A percentile compares a stretch with the other conserved stretches of the same genome.
phyloP scores from a whole-genome alignment of 106 monocot genomes.

The Vanilla planifolia region DNA sequence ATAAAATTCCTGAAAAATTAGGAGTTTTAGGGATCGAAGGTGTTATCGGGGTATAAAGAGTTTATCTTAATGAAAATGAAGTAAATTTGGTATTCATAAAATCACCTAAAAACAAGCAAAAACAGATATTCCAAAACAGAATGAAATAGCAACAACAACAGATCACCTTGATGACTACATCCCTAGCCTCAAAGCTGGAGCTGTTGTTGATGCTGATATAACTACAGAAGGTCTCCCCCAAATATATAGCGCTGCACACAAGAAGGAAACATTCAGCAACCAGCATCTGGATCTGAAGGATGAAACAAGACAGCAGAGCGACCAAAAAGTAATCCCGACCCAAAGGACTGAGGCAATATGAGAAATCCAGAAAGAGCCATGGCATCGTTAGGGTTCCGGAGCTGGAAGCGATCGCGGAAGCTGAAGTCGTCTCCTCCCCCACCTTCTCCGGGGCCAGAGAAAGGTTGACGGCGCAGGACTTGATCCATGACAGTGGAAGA shows the following conservation, averaged over 20 bases:
- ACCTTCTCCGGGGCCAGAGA: not conserved
- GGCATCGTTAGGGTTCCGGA: conserved; percentile 69
- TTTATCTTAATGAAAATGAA: not conserved
- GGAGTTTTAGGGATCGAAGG: not conserved
- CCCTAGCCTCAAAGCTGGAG: conserved; percentile 79
- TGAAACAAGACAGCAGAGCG: not conserved
- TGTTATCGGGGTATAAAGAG: not conserved
- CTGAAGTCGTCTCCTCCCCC: conserved; percentile 43
- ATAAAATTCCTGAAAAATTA: no score
- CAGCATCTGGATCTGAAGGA: not conserved
- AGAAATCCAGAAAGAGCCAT: conserved; percentile 76
- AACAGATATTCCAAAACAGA: no score
- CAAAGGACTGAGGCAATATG: conserved; percentile 91
- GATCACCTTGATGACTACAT: conserved; percentile 84
- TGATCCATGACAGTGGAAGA: conserved; percentile 11
- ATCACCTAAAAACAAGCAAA: not conserved
- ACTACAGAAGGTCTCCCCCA: conserved; percentile 97
- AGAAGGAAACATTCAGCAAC: not conserved
- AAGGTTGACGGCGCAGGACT: not conserved
- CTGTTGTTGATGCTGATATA: conserved; percentile 99
- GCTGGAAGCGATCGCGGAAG: conserved; percentile 68
- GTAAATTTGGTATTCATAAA: not conserved
- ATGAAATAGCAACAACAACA: not conserved
- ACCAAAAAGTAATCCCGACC: conserved; percentile 40
- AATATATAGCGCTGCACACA: conserved; percentile 61